Percentiles rank a stretch among this genome's conserved stretches.
Conservation (phyloP, 148 eudicot genomes). For the Euryodendron excelsum region DNA sequence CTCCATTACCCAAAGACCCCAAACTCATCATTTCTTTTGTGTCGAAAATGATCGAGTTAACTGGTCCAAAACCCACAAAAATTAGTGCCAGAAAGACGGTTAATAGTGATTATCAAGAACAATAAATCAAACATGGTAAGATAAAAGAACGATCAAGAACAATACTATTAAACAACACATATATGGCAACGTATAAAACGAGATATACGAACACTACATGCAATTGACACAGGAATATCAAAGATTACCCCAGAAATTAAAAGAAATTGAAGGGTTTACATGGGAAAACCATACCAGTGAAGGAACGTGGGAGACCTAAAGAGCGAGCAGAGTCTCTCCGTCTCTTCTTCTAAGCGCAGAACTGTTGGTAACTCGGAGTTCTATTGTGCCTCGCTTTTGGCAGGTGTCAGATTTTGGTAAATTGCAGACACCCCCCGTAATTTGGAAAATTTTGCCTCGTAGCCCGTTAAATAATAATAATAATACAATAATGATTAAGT, state of each 20-base stretch:
- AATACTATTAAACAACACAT: background rate
- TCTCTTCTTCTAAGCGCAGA: background rate
- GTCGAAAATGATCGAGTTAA: slow-evolving; percentile 1
- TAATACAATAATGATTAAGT: no score
- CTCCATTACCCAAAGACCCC: slow-evolving; percentile 52
- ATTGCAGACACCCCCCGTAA: background rate
- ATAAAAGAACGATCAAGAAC: background rate
- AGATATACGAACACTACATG: background rate
- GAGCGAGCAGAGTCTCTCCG: slow-evolving; percentile 14
- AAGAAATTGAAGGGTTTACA: background rate
- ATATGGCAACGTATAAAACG: background rate
- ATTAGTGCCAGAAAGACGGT: background rate
- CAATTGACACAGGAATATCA: background rate
- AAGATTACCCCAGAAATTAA: background rate
- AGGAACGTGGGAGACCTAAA: background rate
- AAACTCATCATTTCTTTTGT: slow-evolving; percentile 49
- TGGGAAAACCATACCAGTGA: background rate
- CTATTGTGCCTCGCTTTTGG: no score
- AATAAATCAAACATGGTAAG: background rate
- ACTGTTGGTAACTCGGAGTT: background rate
- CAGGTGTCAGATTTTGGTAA: background rate
- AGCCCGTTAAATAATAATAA: no score
- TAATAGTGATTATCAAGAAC: slow-evolving; percentile 6
- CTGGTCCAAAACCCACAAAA: slow-evolving; percentile 22
- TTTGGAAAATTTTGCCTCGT: background rate